These are phyloP conservation scores for Zymoseptoria passerinii DNA, from an alignment of 2,329 filamentous ascomycete species.

Conservation along the genomic window DNA sequence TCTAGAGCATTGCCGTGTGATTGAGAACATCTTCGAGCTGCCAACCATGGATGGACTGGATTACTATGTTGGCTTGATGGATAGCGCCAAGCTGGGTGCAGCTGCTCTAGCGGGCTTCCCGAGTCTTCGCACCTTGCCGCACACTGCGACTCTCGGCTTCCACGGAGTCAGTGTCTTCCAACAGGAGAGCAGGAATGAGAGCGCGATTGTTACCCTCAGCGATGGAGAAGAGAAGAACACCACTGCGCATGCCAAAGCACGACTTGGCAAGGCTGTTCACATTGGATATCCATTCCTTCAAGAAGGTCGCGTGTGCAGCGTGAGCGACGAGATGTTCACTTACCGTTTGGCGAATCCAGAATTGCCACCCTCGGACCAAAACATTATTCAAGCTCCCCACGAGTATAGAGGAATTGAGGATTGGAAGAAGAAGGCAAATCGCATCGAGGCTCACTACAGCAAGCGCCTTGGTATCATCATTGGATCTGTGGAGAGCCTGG, in stretches of 20 bases:
- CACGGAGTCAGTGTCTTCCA: slow-evolving; percentile 93
- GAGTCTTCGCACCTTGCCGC: slow-evolving; percentile 75
- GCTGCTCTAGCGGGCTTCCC: slow-evolving; percentile 90
- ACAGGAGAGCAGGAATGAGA: slow-evolving; percentile 91
- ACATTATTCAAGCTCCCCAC: slow-evolving; percentile 63
- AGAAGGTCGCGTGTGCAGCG: slow-evolving; percentile 79
- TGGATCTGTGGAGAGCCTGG: slow-evolving; percentile 76
- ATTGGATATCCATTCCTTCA: slow-evolving; percentile 93
- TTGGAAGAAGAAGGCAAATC: slow-evolving; percentile 74
- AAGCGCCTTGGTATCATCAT: slow-evolving; percentile 84
- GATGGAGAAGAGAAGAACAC: slow-evolving; percentile 65
- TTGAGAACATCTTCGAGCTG: slow-evolving; percentile 93
- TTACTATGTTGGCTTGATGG: slow-evolving; percentile 72
- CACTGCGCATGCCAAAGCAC: slow-evolving; percentile 63
- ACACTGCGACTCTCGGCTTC: slow-evolving; percentile 72
- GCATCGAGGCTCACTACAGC: slow-evolving; percentile 79
- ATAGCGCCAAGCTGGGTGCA: slow-evolving; percentile 72
- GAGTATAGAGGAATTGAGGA: slow-evolving; percentile 67
- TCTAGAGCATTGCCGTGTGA: slow-evolving; percentile 74
- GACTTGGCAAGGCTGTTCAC: slow-evolving; percentile 77
- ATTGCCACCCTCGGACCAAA: slow-evolving; percentile 29
- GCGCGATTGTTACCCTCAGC: slow-evolving; percentile 80
- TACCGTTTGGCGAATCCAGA: slow-evolving; percentile 60
- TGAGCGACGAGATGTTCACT: slow-evolving; percentile 89
- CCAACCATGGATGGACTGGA: slow-evolving; percentile 86